phyloP scores from a whole-genome alignment of 1,284 basidiomycete genomes.

The Trametes sp. region DNA sequence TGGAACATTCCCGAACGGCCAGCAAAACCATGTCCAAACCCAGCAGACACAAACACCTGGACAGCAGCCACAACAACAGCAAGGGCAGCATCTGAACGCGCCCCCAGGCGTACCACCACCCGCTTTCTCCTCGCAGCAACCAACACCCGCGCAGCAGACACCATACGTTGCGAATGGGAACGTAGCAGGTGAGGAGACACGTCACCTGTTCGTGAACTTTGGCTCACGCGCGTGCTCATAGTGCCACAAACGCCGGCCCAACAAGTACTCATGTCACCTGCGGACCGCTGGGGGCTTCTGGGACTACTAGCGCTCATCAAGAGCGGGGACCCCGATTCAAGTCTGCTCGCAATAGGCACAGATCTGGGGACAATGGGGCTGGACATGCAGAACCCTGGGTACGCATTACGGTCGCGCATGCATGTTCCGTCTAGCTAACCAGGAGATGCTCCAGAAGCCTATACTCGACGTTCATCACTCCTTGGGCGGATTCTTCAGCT shows the following conservation, averaged over 20 bases:
- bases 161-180: constrained; percentile 46
- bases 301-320: constrained; percentile 93
- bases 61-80: constrained; percentile 39
- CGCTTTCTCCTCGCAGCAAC: constrained; percentile 45
- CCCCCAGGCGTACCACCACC: constrained; percentile 65
- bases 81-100: constrained; percentile 48
- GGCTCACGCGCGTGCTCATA: constrained; percentile 36
- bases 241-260: constrained; percentile 89
- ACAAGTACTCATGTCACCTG: constrained; percentile 92
- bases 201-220: constrained; percentile 36
- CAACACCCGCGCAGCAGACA: constrained; percentile 44
- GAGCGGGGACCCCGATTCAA: constrained; percentile 88
- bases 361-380: constrained; percentile 94
- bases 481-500: constrained; percentile 92
- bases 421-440: constrained; percentile 7
- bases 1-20: constrained; percentile 38
- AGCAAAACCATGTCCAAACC: constrained; percentile 43
- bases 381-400: constrained; percentile 89
- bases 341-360: constrained; percentile 88
- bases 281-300: constrained; percentile 94
- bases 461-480: constrained; percentile 95
- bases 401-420: constrained; percentile 40
- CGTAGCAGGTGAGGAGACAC: constrained; percentile 40
- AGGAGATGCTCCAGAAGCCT: constrained; percentile 66
- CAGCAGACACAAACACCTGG: constrained; percentile 40